Percentiles rank a stretch among this genome's conserved stretches.
Evolutionary conservation across 768 basidiomycete species (phyloP).

Genomic region (Tricholomella constricta): DNA sequence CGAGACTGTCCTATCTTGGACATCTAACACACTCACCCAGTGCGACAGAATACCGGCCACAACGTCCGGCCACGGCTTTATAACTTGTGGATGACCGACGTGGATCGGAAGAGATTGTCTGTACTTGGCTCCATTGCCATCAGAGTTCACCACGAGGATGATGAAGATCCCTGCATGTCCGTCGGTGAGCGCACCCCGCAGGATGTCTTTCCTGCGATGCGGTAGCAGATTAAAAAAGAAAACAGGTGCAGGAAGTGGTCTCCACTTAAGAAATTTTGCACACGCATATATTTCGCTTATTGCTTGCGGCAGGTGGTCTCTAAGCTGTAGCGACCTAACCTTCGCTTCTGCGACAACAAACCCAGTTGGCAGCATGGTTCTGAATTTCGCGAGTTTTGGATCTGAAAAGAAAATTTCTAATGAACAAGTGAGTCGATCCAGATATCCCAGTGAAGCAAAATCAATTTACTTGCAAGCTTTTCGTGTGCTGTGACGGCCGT

Average conservation of each 20-base stretch:
- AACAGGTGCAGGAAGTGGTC: conserved; percentile 8
- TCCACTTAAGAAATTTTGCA: conserved; percentile 17
- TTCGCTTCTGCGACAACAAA: conserved; percentile 26
- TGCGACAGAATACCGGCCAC: too few relatives aligned
- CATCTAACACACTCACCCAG: too few relatives aligned
- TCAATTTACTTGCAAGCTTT: too few relatives aligned
- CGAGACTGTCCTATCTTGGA: too few relatives aligned
- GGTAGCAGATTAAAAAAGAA: background rate
- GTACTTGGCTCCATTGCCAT: conserved; percentile 24
- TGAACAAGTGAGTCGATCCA: too few relatives aligned
- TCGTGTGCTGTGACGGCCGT: conserved; percentile 1
- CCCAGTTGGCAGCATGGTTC: background rate
- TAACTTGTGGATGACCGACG: too few relatives aligned
- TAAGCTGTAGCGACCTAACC: conserved; percentile 10
- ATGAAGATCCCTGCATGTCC: conserved; percentile 26
- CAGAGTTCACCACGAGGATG: conserved; percentile 21
- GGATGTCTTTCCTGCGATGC: conserved; percentile 17
- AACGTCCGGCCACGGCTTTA: too few relatives aligned
- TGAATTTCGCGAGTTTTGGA: too few relatives aligned
- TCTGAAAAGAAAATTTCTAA: too few relatives aligned
- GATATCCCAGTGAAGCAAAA: too few relatives aligned
- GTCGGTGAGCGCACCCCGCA: conserved; percentile 23
- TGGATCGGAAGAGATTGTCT: conserved; percentile 1
- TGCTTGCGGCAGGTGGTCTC: conserved; percentile 20
- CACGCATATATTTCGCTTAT: conserved; percentile 16